Evolutionary conservation across 164 flowering plant species (phyloP).

Genomic region (Piper longum): DNA sequence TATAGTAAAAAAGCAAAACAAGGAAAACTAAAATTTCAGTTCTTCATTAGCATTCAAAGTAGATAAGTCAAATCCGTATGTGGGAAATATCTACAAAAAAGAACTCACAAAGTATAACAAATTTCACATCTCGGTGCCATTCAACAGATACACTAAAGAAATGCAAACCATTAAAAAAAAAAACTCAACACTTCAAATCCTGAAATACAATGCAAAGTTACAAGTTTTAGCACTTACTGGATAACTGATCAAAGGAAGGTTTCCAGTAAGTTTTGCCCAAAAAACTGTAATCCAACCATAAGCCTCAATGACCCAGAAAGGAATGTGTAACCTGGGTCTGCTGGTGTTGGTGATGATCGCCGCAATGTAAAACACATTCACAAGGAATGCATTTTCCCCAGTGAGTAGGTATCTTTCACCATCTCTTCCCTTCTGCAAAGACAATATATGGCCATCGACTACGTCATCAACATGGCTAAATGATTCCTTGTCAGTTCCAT

Average conservation of each 20-base stretch:
- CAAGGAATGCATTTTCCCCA: slow-evolving; percentile 86
- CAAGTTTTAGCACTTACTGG: slow-evolving; percentile 37
- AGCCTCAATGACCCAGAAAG: slow-evolving; percentile 43
- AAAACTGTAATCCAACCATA: slow-evolving; percentile 68
- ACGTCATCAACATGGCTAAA: slow-evolving; percentile 88
- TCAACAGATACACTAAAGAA: too few species aligned
- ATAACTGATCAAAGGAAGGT: slow-evolving; percentile 73
- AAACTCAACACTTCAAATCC: too few species aligned
- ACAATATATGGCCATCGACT: slow-evolving; percentile 69
- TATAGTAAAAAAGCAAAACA: too few species aligned
- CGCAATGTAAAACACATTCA: slow-evolving; percentile 57
- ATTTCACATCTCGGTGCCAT: too few species aligned
- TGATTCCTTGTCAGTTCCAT: slow-evolving; percentile 50
- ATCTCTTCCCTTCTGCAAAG: slow-evolving; percentile 48
- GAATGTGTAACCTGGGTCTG: slow-evolving; percentile 50
- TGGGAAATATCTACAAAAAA: too few species aligned
- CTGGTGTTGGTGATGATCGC: slow-evolving; percentile 49
- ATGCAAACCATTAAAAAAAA: too few species aligned
- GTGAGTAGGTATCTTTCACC: slow-evolving; percentile 88
- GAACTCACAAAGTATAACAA: too few species aligned
- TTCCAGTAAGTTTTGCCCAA: slow-evolving; percentile 50
- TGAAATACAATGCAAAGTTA: too few species aligned
- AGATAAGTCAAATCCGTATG: neutral
- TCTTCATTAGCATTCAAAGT: neutral
- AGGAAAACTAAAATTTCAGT: neutral